Percentiles rank a stretch among this genome's conserved stretches.
phyloP scores from a whole-genome alignment of 345 rosid species.

The Arabidopsis thaliana region TAIR10.1 NC_003076.8:13484501-13485000 shows the following conservation, averaged over 20 bases:
- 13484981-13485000: conserved; percentile 94
- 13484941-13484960: not conserved
- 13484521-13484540: conserved; percentile 8
- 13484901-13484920: not conserved
- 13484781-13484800: conserved; percentile 12
- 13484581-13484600: conserved; percentile 5
- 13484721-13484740: conserved; percentile 95
- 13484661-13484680: conserved; percentile 83
- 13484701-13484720: conserved; percentile 82
- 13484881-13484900: conserved; percentile 95
- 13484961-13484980: conserved; percentile 13
- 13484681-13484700: conserved; percentile 56
- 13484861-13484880: conserved; percentile 95
- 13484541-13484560: conserved; percentile 24
- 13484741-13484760: conserved; percentile 88
- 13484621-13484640: conserved; percentile 93
- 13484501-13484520: conserved; percentile 24
- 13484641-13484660: conserved; percentile 92
- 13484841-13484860: conserved; percentile 88
- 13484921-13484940: not conserved
- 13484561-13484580: conserved; percentile 29
- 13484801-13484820: conserved; percentile 3
- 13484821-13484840: conserved; percentile 10
- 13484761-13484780: conserved; percentile 55
- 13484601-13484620: conserved; percentile 59